Evolutionary conservation across 2,329 filamentous ascomycete genomes (phyloP), one percentile per base, ranked within the genome.

Genomic region (Fusarium sp.): DNA sequence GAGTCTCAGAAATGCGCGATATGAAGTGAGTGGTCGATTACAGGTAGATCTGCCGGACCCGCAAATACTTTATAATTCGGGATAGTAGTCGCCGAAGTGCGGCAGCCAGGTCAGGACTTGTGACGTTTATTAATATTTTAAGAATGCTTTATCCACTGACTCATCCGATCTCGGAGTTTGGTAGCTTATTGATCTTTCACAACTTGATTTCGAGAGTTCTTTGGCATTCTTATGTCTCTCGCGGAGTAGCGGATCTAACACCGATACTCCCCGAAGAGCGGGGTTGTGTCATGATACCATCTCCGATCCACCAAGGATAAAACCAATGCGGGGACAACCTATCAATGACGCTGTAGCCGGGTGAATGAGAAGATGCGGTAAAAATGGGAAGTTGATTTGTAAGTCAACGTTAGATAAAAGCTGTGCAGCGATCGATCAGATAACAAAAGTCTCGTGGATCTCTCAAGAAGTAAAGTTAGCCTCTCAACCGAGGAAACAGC

Each of bases 301-400:
- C 61, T n/a, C 28, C 19, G 32, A 28, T 35, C 32, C 33, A 46
- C 35, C 46, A 46, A 40, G 38, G 64, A 43, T 67, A 67, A 67
- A 67, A 21, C 16, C 12, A 44, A 40, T 46, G 64, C 64, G 64
- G 62, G 62, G 63, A 60, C 5, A 28, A 5, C 4, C 11, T 1
- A 35, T 30, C 2, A n/a, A 67, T 67, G 62, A 67, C 50, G 50
- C 5, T 60, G 7, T 30, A 35, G 32, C 43, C 64, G 64, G 52
- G 1, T 67, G 52, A 60, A 59, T 59, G 4, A 53, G 3, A 32
- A 30, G 9, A 21, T 19, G 23, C 63, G 47, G 63, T 9, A 64
- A 42, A 46, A 64, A 13, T 2, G 6, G 5, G 2, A n/a, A 4
- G 0, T 9, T 60, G 50, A 67, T 66, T 58, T 65, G 60, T 66